Evolutionary conservation across 2,329 filamentous ascomycete species (phyloP).

Genomic region (Talaromyces sp.): DNA sequence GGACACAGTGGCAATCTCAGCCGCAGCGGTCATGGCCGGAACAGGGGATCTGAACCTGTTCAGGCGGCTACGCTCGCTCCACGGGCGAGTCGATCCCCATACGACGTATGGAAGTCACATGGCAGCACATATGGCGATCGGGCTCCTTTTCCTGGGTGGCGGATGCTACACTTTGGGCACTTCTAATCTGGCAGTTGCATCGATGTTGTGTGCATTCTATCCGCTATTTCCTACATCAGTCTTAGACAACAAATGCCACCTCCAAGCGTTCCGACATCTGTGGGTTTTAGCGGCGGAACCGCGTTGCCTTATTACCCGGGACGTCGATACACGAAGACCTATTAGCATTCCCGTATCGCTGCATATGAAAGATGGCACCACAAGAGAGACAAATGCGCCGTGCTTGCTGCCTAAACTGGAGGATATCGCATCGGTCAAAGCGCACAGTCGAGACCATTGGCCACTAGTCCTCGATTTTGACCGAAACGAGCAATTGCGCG

Average conservation of each 20-base stretch:
- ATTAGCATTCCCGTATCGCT: slow-evolving; percentile 70
- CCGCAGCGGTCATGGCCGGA: slow-evolving; percentile 89
- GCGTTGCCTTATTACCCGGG: slow-evolving; percentile 81
- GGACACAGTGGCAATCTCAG: slow-evolving; percentile 76
- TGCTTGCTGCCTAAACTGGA: slow-evolving; percentile 53
- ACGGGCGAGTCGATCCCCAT: slow-evolving; percentile 78
- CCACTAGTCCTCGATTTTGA: slow-evolving; percentile 73
- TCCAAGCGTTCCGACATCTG: slow-evolving; percentile 94
- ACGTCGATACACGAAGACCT: slow-evolving; percentile 77
- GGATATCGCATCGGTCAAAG: slow-evolving; percentile 37
- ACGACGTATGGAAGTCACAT: slow-evolving; percentile 92
- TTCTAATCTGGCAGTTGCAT: slow-evolving; percentile 79
- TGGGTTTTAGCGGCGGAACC: slow-evolving; percentile 93
- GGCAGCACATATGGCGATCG: slow-evolving; percentile 86
- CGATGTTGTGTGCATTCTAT: slow-evolving; percentile 87
- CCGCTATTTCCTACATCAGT: slow-evolving; percentile 85
- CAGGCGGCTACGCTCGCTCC: slow-evolving; percentile 78
- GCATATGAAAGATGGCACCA: slow-evolving; percentile 48
- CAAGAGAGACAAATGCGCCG: slow-evolving; percentile 46
- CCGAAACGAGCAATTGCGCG: slow-evolving; percentile 57
- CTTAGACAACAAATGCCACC: slow-evolving; percentile 88
- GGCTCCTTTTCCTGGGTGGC: slow-evolving; percentile 84
- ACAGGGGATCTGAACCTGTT: slow-evolving; percentile 86
- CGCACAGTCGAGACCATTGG: slow-evolving; percentile 65
- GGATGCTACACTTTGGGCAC: slow-evolving; percentile 90